These are phyloP conservation scores for Fraxinus velutina DNA, from an alignment of 305 asterid genomes.

Conservation along the genomic window DNA sequence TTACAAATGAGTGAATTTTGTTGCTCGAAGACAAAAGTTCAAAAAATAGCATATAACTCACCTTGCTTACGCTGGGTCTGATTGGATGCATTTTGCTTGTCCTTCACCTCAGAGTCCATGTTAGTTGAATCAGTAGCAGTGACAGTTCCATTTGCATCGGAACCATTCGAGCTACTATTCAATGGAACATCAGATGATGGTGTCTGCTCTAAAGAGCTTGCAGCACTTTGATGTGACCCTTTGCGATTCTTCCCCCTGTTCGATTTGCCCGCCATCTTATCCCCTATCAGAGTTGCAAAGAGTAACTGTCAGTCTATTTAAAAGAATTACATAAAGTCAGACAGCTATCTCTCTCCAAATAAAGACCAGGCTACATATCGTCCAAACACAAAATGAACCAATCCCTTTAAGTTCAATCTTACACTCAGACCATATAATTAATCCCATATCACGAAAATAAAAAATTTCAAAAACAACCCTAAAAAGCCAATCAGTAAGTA, in stretches of 20 bases:
- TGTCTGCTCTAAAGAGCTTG: slow-evolving; percentile 36
- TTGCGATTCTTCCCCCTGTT: slow-evolving; percentile 58
- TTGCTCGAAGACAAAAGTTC: neutral
- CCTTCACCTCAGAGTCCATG: slow-evolving; percentile 33
- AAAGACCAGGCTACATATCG: neutral
- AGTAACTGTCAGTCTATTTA: neutral
- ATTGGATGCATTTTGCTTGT: slow-evolving; percentile 31
- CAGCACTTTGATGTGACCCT: slow-evolving; percentile 40
- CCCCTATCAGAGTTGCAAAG: slow-evolving; percentile 26
- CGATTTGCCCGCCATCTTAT: slow-evolving; percentile 67
- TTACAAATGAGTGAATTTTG: neutral
- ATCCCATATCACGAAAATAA: neutral
- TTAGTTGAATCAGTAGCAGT: slow-evolving; percentile 30
- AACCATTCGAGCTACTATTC: slow-evolving; percentile 27
- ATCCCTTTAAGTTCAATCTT: neutral
- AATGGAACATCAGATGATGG: slow-evolving; percentile 38
- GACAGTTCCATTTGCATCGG: slow-evolving; percentile 45
- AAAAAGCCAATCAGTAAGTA: neutral
- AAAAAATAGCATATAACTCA: slow-evolving; percentile 23
- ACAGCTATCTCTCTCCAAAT: neutral
- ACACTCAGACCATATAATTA: slow-evolving; percentile 2
- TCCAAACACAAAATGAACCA: neutral
- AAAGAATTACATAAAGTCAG: slow-evolving; percentile 6
- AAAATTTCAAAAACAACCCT: neutral
- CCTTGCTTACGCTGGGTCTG: slow-evolving; percentile 48